phyloP scores from a whole-genome alignment of 2,329 filamentous ascomycete species.

The Huntiella bhutanensis region DNA sequence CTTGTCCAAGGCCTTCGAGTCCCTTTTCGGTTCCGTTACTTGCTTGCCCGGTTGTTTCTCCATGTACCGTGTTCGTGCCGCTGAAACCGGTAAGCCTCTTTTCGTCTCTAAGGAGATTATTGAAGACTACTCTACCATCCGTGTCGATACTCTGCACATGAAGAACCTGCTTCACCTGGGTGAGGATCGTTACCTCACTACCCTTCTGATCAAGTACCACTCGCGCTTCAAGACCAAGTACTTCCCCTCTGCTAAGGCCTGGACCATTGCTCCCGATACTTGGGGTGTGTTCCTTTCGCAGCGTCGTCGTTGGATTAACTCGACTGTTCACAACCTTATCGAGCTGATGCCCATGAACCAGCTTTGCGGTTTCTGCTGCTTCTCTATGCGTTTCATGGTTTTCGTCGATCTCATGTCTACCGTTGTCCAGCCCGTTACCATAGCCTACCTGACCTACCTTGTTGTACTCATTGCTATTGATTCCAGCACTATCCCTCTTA shows the following conservation, averaged over 20 bases:
- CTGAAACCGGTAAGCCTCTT: slow-evolving; percentile 84
- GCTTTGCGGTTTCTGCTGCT: slow-evolving; percentile 98
- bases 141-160: slow-evolving; percentile 95
- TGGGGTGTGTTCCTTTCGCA: slow-evolving; percentile 93
- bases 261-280: slow-evolving; percentile 90
- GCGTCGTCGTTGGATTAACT: slow-evolving; percentile 98
- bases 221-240: slow-evolving; percentile 97
- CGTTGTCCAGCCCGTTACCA: slow-evolving; percentile 73
- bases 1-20: slow-evolving; percentile 89
- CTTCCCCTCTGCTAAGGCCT: slow-evolving; percentile 76
- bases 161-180: slow-evolving; percentile 94
- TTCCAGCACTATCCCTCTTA: slow-evolving; percentile 52
- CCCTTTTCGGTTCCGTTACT: slow-evolving; percentile 89
- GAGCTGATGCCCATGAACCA: slow-evolving; percentile 86
- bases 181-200: slow-evolving; percentile 95
- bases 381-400: slow-evolving; percentile 97
- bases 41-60: slow-evolving; percentile 97
- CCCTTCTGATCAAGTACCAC: slow-evolving; percentile 80
- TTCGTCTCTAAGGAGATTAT: slow-evolving; percentile 90
- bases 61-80: slow-evolving; percentile 93
- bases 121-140: slow-evolving; percentile 73
- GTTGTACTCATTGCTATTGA: slow-evolving; percentile 52
- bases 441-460: slow-evolving; percentile 79
- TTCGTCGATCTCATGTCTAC: slow-evolving; percentile 88
- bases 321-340: slow-evolving; percentile 90